Evolutionary conservation across 2,329 filamentous ascomycete genomes (phyloP).

Genomic region (Fusarium zealandicum): DNA sequence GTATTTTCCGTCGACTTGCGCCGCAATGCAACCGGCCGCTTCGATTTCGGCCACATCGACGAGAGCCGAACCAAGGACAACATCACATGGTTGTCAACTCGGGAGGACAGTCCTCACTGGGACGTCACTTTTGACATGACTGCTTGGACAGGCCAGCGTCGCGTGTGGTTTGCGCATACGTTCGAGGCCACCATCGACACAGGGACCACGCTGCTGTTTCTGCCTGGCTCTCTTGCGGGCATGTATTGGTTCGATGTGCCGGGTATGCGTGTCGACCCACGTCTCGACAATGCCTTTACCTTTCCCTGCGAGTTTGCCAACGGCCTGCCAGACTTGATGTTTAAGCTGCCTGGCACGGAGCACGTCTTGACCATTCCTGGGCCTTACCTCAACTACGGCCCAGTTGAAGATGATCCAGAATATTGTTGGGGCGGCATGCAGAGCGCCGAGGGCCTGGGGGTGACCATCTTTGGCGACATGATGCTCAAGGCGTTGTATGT

Average conservation of each 20-base stretch:
- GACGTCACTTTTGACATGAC: conserved; percentile 59
- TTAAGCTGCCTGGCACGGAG: conserved; percentile 59
- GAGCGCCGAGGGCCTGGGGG: conserved; percentile 52
- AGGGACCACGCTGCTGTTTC: conserved; percentile 71
- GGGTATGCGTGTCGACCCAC: conserved; percentile 57
- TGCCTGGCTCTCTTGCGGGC: conserved; percentile 61
- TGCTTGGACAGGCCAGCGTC: conserved; percentile 54
- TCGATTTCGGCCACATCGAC: conserved; percentile 61
- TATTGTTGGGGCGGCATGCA: conserved; percentile 82
- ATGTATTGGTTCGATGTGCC: conserved; percentile 66
- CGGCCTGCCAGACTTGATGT: conserved; percentile 63
- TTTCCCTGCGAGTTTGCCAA: conserved; percentile 63
- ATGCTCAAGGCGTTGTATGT: conserved; percentile 82
- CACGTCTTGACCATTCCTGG: conserved; percentile 63
- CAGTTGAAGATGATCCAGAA: conserved; percentile 55
- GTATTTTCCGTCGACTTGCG: conserved; percentile 60
- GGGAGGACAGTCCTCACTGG: conserved; percentile 47
- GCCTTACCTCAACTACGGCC: conserved; percentile 61
- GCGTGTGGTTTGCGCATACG: conserved; percentile 55
- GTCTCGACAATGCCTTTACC: conserved; percentile 57
- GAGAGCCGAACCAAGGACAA: conserved; percentile 47
- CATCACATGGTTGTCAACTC: conserved; percentile 53
- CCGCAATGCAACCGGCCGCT: conserved; percentile 56
- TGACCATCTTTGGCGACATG: conserved; percentile 78
- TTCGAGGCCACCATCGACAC: conserved; percentile 70